Evolutionary conservation across 1,284 basidiomycete genomes (phyloP), one percentile per base, ranked within the genome.

Genomic region (Tetrapyrgos nigripes): DNA sequence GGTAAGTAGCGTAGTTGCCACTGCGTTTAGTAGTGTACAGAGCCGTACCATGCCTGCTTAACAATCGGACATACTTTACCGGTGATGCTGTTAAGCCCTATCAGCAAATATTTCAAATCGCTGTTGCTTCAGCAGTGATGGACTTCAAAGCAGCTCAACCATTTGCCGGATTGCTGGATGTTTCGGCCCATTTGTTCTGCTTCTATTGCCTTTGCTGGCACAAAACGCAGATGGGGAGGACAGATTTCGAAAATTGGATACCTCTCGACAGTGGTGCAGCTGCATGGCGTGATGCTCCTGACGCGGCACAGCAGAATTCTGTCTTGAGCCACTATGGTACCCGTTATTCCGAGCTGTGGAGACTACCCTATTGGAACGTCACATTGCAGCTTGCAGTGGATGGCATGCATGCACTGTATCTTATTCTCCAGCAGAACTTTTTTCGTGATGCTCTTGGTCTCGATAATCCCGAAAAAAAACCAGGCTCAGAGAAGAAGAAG

Each of bases 91-190:
- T 23, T 5, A 11, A 9, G 3, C 53, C 56, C n/a, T 50, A 43
- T 40, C 17, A 14, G 2, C 13, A 35, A 8, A 29, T 51, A 23
- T 37, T 24, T 4, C 28, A 35, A 1, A 3, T 53, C 23, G 24
- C 24, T n/a, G 3, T 57, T 6, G 29, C 44, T 28, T 4, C 10
- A 10, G 19, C 40, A 8, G 19, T 43, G 1, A 46, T 53, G 28
- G 57, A 58, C 43, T 24, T 53, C 9, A 58, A 58, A 28, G 57
- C 50, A n/a, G 50, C 50, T 14, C 31, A 50, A 26, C 57, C 57
- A 4, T 31, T 40, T 31, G 28, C 23, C 8, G 57, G 57, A 13
- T 33, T 58, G 6, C 23, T 53, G 21, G 57, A 58, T 29, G 43
- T 53, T 11, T 53, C 43, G 14, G 53, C 57, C 21, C 57, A 53